Percentiles rank a stretch among this genome's conserved stretches.
Conservation (phyloP, 495 filamentous ascomycete genomes). For the Oleoguttula mirabilis region DNA sequence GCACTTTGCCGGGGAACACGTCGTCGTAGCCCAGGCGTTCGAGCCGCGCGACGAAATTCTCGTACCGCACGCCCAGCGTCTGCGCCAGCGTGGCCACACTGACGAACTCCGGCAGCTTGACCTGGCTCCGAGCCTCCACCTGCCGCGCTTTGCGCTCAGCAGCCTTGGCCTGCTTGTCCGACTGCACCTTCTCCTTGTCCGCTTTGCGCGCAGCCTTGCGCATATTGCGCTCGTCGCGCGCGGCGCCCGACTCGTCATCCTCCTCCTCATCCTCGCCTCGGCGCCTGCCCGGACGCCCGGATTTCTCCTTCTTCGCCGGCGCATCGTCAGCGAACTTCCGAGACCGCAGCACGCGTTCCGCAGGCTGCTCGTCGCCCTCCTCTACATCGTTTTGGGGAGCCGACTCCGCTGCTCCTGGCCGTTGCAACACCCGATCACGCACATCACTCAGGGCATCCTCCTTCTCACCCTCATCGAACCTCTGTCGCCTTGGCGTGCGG, state of each 20-base stretch:
- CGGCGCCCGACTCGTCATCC: slow-evolving; percentile 7
- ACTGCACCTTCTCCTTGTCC: slow-evolving; percentile 32
- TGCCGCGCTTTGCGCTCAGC: slow-evolving; percentile 26
- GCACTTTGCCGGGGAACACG: slow-evolving; percentile 61
- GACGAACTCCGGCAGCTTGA: slow-evolving; percentile 83
- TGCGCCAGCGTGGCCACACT: slow-evolving; percentile 74
- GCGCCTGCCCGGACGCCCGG: not conserved
- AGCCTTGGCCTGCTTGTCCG: slow-evolving; percentile 32
- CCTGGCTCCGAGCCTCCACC: slow-evolving; percentile 35
- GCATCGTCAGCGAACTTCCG: slow-evolving; percentile 5
- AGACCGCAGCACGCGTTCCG: slow-evolving; percentile 2
- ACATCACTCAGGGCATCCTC: no score
- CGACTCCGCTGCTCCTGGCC: not conserved
- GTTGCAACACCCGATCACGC: no score
- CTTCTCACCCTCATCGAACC: no score
- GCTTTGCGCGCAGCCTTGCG: slow-evolving; percentile 10
- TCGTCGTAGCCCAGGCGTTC: slow-evolving; percentile 74
- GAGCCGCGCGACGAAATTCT: slow-evolving; percentile 64
- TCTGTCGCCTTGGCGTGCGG: no score
- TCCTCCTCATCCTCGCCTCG: slow-evolving; percentile 15
- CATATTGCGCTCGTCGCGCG: slow-evolving; percentile 9
- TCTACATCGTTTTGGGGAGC: not conserved
- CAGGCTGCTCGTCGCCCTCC: slow-evolving; percentile 1
- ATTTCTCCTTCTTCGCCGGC: slow-evolving; percentile 1
- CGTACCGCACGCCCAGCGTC: slow-evolving; percentile 56